Conservation (phyloP, 768 basidiomycete species). For the Lactarius hengduanensis region DNA sequence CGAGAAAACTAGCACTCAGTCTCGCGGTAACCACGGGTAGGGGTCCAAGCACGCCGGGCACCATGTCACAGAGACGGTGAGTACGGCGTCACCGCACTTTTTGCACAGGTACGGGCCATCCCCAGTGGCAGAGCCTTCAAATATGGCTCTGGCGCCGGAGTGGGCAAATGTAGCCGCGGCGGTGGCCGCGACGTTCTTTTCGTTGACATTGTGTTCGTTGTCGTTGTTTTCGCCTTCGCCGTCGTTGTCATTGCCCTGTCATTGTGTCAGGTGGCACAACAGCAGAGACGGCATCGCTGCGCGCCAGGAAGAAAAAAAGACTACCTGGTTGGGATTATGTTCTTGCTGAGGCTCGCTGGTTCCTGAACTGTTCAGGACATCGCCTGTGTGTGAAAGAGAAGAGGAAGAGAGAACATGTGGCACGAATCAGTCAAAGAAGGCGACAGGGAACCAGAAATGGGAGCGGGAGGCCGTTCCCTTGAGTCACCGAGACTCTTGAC, state of each 20-base stretch:
- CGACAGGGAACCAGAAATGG: background rate
- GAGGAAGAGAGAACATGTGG: background rate
- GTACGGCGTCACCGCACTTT: background rate
- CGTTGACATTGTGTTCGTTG: no score
- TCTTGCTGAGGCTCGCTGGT: fast-evolving
- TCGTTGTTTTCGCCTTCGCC: no score
- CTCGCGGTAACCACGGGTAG: background rate
- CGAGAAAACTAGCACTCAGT: background rate
- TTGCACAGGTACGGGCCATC: background rate
- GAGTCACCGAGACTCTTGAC: background rate
- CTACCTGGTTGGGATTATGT: background rate
- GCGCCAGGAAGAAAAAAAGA: background rate
- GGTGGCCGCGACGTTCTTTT: no score
- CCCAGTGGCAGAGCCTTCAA: background rate
- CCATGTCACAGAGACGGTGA: background rate
- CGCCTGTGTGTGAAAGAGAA: no score
- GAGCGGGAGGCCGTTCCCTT: background rate
- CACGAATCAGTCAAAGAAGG: background rate
- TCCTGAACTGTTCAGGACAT: fast-evolving
- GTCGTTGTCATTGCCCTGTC: background rate
- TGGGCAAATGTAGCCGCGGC: no score
- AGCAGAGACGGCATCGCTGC: background rate
- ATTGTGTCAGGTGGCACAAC: background rate
- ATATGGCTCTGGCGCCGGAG: background rate
- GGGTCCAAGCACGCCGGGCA: background rate